phyloP scores from a whole-genome alignment of 2,329 filamentous ascomycete genomes.

The Talaromyces sp. region DNA sequence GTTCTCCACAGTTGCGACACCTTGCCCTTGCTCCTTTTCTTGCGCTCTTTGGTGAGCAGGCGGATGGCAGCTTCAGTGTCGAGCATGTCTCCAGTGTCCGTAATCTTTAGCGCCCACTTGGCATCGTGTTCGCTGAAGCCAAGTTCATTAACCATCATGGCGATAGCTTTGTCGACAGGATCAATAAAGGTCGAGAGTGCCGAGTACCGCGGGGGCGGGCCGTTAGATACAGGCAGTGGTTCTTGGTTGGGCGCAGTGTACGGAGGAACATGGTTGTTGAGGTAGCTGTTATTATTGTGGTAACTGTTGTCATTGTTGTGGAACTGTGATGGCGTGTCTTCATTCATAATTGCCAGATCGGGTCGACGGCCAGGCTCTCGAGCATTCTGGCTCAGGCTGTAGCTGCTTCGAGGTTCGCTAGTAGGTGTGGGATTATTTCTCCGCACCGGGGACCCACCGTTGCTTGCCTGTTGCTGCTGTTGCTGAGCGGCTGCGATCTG shows the following conservation, averaged over 20 bases:
- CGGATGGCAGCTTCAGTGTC: conserved; percentile 54
- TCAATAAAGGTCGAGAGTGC: conserved; percentile 33
- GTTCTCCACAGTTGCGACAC: conserved; percentile 13
- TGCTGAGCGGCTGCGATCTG: background rate
- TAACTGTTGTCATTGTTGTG: background rate
- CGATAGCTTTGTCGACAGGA: conserved; percentile 53
- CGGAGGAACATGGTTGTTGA: background rate
- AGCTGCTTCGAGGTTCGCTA: background rate
- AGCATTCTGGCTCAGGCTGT: background rate
- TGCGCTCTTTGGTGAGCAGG: conserved; percentile 42
- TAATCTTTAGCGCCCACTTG: conserved; percentile 52
- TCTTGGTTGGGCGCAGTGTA: background rate
- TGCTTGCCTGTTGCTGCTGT: background rate
- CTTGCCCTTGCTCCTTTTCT: conserved; percentile 18
- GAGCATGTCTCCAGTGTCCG: conserved; percentile 56
- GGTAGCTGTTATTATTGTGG: too few relatives aligned
- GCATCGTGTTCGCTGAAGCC: conserved; percentile 54
- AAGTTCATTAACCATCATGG: conserved; percentile 52
- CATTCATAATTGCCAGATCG: background rate
- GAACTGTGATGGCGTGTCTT: conserved; percentile 6
- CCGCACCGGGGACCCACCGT: conserved; percentile 9
- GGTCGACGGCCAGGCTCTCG: background rate
- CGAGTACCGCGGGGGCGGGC: conserved; percentile 13
- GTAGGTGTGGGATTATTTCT: background rate
- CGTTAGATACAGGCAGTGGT: conserved; percentile 8